Evolutionary conservation across 139 green algal species (phyloP), one percentile per base, ranked within the genome.

Genomic region (Desmodesmus armatus): DNA sequence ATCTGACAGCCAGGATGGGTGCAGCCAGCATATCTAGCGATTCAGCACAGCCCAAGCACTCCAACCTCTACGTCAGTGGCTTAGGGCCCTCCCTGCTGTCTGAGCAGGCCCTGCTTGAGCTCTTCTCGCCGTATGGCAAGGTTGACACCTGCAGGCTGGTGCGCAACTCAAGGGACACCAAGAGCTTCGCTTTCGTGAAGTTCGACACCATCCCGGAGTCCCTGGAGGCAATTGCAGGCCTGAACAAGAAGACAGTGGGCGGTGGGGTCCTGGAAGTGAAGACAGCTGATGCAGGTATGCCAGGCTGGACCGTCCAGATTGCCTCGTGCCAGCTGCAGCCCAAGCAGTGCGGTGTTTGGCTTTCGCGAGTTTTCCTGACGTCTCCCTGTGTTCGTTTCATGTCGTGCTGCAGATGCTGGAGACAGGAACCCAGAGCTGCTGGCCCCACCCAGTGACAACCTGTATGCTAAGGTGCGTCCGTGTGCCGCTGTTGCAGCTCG

Each of bases 51-150:
- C 41, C 76, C 13, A 43, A 55, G 2, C 80, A 86, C 43, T 77
- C 55, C 41, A 82, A 82, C 55, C 51, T 82, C 13, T 87, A 87
- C 35, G 51, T 87, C 19, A 51, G n/a, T 4, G 77, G 76, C 37
- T 29, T 87, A 29, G 71, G 71, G 5, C 5, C 55, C 55, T 39
- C 37, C 23, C 67, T 88, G 0, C 82, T 92, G 65, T 37, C 35
- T 23, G 67, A 86, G 51, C 33, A 39, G n/a, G 51, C 78, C n/a
- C 43, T 84, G 19, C 78, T 62, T 62, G 88, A 93, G 69, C 89
- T 92, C 40, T 95, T 95, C 78, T 78, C 88, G 0, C 65, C 41
- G 33, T 92, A 91, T 65, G 91, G 91, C 33, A 80, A 31, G 62
- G 90, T 94, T 43, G 51, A 80, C 13, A 74, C 39, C 5, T 66